Base-by-base conservation (phyloP, 169 alveolate genomes). In the Miamiensis avidus region DNA sequence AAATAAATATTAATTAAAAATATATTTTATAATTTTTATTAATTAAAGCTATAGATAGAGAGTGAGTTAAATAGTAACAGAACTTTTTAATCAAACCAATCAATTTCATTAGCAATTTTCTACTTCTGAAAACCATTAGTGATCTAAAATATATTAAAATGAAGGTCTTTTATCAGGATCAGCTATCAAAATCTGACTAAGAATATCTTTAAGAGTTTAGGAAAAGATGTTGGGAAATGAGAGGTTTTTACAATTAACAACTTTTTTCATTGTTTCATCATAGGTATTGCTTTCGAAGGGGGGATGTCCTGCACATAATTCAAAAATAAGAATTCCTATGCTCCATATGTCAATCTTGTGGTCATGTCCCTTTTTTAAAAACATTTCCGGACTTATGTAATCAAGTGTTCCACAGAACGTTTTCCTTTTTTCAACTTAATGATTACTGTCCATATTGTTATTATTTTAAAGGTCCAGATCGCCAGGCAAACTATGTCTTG, bases 371-470 rank as follows among this genome's bases (percentile, higher is more conserved):
- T 88, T 88, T 34, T 95, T 95, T 82, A 95, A 94, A 72, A 96
- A 87, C 95, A 97, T 97, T 92, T 97, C 99, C 11, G 99, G 99
- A 74, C 98, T 94, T 91, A 96, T 92, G 78, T 97, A 97, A 76
- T 96, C 98, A 31, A 95, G 90, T 0, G 99, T 97, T 26, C 99
- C 99, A 83, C 98, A 96, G 74, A 94, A 94, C 20, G 98, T 97
- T 32, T 88, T 88, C 83, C 97, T 94, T 78, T 89, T 91, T 76
- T 89, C 89, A 28, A 11, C 4, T 49, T 49, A 49, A 11, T 49
- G 20, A 20, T 94, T 95, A 76, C 88, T 89, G 74, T 91, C 94
- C 75, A 89, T 89, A 74, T 93, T 95, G 6, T 91, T 89, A 82
- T 93, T 91, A 28, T 93, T 91, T 0, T 95, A 95, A 6, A 93